A percentile compares a stretch with the other conserved stretches of the same genome.
Conservation (phyloP, 495 filamentous ascomycete genomes). For the Tuber calosporum region DNA sequence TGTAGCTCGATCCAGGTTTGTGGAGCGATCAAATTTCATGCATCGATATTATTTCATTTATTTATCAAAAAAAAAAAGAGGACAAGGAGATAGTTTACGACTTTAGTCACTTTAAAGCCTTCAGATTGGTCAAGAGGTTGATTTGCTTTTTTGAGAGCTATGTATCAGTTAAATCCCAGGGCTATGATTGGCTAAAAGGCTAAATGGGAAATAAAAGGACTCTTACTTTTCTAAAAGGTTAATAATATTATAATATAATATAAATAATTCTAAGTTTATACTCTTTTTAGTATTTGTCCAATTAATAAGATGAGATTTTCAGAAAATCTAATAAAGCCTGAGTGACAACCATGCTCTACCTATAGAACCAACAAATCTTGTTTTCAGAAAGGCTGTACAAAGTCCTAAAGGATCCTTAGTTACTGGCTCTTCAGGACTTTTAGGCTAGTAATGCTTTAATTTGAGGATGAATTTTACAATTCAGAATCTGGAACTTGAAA, state of each 20-base stretch:
- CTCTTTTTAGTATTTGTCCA: too few relatives aligned
- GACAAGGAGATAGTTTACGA: too few relatives aligned
- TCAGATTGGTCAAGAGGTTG: not conserved
- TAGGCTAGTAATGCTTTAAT: constrained; percentile 2
- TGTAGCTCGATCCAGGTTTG: too few relatives aligned
- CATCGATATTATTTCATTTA: too few relatives aligned
- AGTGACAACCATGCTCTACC: not conserved
- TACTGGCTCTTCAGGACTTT: not conserved
- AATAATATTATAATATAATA: too few relatives aligned
- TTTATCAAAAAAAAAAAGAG: too few relatives aligned
- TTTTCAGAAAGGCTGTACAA: not conserved
- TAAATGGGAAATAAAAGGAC: too few relatives aligned
- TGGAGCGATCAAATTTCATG: too few relatives aligned
- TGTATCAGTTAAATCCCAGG: not conserved
- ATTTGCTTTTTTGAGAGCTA: not conserved
- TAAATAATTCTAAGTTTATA: too few relatives aligned
- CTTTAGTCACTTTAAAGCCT: not conserved
- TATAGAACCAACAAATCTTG: not conserved
- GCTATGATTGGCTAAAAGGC: not conserved
- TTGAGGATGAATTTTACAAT: not conserved
- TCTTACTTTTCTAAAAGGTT: too few relatives aligned
- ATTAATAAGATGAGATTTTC: not conserved
- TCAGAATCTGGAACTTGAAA: not conserved
- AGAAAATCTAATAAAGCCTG: not conserved
- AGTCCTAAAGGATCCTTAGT: not conserved